phyloP scores from a whole-genome alignment of 169 alveolate species.

The Plasmodium inui region DNA sequence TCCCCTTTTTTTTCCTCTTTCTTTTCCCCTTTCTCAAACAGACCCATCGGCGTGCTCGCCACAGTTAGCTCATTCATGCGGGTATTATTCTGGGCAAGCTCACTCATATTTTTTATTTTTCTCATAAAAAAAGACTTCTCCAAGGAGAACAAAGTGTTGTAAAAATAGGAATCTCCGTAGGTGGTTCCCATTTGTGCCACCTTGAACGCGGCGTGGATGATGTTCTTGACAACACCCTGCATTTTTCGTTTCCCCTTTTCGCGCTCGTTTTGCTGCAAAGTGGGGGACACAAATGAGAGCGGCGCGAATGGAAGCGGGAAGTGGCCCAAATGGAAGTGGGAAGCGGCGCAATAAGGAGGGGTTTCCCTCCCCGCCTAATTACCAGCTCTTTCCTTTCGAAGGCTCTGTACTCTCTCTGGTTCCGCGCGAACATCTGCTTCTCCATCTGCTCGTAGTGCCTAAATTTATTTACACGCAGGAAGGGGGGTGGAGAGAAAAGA shows the following conservation, averaged over 20 bases:
- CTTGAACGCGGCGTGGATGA: slow-evolving; percentile 34
- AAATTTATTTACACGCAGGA: background rate
- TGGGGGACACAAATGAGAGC: background rate
- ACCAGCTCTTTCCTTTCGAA: slow-evolving; percentile 24
- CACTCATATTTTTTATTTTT: slow-evolving; percentile 52
- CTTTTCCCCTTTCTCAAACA: background rate
- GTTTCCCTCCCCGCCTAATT: background rate
- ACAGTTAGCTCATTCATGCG: slow-evolving; percentile 18
- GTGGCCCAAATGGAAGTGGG: background rate
- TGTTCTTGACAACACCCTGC: slow-evolving; percentile 1
- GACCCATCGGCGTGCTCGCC: no score
- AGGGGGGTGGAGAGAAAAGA: background rate
- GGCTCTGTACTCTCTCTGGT: slow-evolving; percentile 13
- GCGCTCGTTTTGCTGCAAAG: slow-evolving; percentile 40
- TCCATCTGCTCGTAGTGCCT: slow-evolving; percentile 28
- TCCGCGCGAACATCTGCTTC: slow-evolving; percentile 14
- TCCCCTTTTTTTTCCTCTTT: background rate
- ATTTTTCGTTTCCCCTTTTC: slow-evolving; percentile 12
- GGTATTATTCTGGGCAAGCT: slow-evolving; percentile 1
- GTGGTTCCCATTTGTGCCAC: slow-evolving; percentile 3
- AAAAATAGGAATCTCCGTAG: slow-evolving; percentile 42
- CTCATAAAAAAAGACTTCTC: slow-evolving; percentile 25
- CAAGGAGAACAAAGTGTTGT: slow-evolving; percentile 23
- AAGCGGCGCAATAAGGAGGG: background rate
- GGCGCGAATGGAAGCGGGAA: background rate